Percentiles rank a stretch among this genome's conserved stretches.
These are phyloP conservation scores for Cryptococcus sp. DNA, from an alignment of 1,284 basidiomycete species.

Conservation along the genomic window DNA sequence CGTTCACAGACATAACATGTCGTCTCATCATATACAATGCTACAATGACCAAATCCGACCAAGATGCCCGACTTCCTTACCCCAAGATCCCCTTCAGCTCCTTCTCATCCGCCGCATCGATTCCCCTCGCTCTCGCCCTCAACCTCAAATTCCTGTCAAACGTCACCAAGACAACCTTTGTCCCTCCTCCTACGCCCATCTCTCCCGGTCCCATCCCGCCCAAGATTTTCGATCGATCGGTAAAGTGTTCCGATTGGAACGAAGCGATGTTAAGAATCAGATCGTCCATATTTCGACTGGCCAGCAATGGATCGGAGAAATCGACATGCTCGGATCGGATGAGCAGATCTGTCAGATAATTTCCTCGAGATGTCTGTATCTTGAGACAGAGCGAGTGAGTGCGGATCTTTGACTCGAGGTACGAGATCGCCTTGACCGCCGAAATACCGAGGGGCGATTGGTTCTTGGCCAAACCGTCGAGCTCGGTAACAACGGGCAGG, in stretches of 20 bases:
- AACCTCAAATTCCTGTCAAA: conserved; percentile 72
- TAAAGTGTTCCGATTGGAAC: conserved; percentile 90
- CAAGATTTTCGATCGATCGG: conserved; percentile 70
- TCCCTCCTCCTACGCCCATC: no score
- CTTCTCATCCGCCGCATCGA: conserved; percentile 45
- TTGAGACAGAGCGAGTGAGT: conserved; percentile 73
- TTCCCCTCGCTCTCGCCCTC: conserved; percentile 40
- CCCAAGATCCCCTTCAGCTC: conserved; percentile 40
- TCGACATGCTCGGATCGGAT: conserved; percentile 82
- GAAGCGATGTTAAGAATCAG: conserved; percentile 83
- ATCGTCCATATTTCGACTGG: conserved; percentile 66
- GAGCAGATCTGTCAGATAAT: conserved; percentile 77
- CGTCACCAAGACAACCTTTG: conserved; percentile 82
- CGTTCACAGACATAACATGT: no score
- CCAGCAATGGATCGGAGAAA: conserved; percentile 33
- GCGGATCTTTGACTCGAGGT: conserved; percentile 70
- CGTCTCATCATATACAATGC: no score
- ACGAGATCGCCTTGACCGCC: conserved; percentile 65
- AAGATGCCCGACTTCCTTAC: not conserved
- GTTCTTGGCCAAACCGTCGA: conserved; percentile 79
- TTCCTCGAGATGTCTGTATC: conserved; percentile 89
- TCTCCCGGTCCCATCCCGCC: conserved; percentile 39
- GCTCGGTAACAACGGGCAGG: conserved; percentile 89
- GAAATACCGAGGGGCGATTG: conserved; percentile 57
- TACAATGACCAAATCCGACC: no score